phyloP scores from a whole-genome alignment of 2,329 filamentous ascomycete genomes.

The Fonsecaea pugnacius region DNA sequence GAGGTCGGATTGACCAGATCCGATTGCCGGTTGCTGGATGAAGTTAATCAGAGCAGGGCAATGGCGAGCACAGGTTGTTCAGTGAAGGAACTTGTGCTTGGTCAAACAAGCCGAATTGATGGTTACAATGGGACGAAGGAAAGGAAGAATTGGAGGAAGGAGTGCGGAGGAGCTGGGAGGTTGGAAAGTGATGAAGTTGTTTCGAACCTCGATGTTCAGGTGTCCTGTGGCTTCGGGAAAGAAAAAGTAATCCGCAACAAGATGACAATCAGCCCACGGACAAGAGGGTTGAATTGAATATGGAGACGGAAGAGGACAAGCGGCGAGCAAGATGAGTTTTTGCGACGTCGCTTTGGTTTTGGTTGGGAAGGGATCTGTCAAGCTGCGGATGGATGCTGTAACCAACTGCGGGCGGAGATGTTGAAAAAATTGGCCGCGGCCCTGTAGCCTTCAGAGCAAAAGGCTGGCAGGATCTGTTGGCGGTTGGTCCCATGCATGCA shows the following conservation, averaged over 20 bases:
- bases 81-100: constrained; percentile 27
- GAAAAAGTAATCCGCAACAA: constrained; percentile 28
- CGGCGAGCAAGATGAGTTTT: constrained; percentile 19
- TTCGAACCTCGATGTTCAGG: constrained; percentile 15
- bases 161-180: constrained; percentile 7
- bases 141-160: constrained; percentile 3
- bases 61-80: constrained; percentile 25
- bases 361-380: constrained; percentile 15
- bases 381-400: not conserved
- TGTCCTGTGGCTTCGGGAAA: constrained; percentile 13
- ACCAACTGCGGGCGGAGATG: constrained; percentile 5
- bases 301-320: constrained; percentile 25
- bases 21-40: constrained; percentile 35
- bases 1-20: constrained; percentile 5
- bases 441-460: not conserved
- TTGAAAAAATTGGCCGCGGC: constrained; percentile 11
- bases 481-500: constrained; percentile 14
- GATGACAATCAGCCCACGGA: constrained; percentile 18
- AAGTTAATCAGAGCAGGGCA: constrained; percentile 40
- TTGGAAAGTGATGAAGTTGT: constrained; percentile 19
- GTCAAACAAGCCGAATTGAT: not conserved
- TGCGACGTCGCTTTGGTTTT: constrained; percentile 18
- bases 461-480: constrained; percentile 12
- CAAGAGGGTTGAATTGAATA: constrained; percentile 31
- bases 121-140: constrained; percentile 9